Conservation (phyloP, 208 protist genomes). For the Leishmania braziliensis region DNA sequence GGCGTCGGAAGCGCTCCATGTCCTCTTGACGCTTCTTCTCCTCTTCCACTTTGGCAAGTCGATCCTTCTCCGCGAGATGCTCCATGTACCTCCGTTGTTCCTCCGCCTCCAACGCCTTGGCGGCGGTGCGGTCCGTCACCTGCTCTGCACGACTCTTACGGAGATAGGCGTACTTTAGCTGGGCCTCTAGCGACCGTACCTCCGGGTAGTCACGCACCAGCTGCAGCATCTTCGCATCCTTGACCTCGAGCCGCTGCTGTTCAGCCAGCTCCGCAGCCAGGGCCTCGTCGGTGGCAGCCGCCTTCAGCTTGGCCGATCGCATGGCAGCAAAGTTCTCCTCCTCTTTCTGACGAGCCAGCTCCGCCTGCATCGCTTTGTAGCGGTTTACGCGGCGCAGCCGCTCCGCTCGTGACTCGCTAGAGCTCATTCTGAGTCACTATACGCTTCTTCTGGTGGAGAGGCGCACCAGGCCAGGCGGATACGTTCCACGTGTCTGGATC, state of each 20-base stretch:
- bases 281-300: constrained; percentile 67
- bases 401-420: constrained; percentile 67
- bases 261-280: constrained; percentile 81
- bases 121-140: constrained; percentile 52
- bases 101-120: constrained; percentile 41
- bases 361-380: constrained; percentile 85
- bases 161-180: constrained; percentile 77
- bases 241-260: constrained; percentile 67
- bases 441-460: neutral
- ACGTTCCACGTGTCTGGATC: neutral
- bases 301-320: constrained; percentile 46
- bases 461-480: neutral
- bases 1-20: constrained; percentile 67
- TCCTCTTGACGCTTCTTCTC: constrained; percentile 52
- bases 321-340: constrained; percentile 67
- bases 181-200: constrained; percentile 74
- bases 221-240: constrained; percentile 91
- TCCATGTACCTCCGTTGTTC: constrained; percentile 73
- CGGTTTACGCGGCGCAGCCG: constrained; percentile 84
- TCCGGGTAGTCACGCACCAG: constrained; percentile 76
- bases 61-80: constrained; percentile 55
- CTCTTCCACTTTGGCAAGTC: constrained; percentile 52
- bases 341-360: constrained; percentile 76
- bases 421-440: constrained; percentile 19
- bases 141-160: constrained; percentile 80